Evolutionary conservation across 2,329 filamentous ascomycete species (phyloP), one percentile per base, ranked within the genome.

Genomic region (Dactylellina parvicollis): DNA sequence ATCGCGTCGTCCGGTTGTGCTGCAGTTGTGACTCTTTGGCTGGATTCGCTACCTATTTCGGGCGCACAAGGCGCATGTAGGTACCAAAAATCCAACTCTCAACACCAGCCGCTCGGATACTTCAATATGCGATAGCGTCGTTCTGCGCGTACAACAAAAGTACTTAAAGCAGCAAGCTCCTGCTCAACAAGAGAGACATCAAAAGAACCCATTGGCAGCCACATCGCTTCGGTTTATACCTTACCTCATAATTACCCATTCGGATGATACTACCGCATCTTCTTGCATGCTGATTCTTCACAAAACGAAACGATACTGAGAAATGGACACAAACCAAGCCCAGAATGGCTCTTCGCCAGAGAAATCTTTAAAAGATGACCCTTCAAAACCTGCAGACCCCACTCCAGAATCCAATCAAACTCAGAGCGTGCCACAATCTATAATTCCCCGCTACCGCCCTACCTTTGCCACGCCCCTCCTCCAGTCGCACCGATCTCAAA

Each of bases 381-480:
- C n/a, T n/a, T n/a, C n/a, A n/a, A n/a, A n/a, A n/a, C n/a, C n/a
- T n/a, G n/a, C n/a, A n/a, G 20, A 46, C 40, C 14, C 4, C 24
- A 64, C 26, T n/a, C 26, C 28, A 52, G 7, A 30, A 4, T 24
- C 52, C 10, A 3, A 22, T 16, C 9, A 22, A 5, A 54, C 49
- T 4, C 20, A 28, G 30, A 50, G 32, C 46, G 44, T 71, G 9
- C 42, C 50, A 5, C 32, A 44, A 18, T 16, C 40, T 16, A 20
- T 56, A 3, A 50, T 16, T 18, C 66, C 66, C 2, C 54, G 59
- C 9, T 12, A 26, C 12, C 52, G 67, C n/a, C 67, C 67, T 7
- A 67, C 38, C 8, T 74, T 74, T 36, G 70, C 70, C 2, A 67
- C 60, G 1, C 70, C 70, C 5, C 47, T 74, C 2, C 70, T 62